Percentiles rank a stretch among this genome's conserved stretches.
Evolutionary conservation across 306 rosid genomes (phyloP).

Genomic region (Trifolium repens): DNA sequence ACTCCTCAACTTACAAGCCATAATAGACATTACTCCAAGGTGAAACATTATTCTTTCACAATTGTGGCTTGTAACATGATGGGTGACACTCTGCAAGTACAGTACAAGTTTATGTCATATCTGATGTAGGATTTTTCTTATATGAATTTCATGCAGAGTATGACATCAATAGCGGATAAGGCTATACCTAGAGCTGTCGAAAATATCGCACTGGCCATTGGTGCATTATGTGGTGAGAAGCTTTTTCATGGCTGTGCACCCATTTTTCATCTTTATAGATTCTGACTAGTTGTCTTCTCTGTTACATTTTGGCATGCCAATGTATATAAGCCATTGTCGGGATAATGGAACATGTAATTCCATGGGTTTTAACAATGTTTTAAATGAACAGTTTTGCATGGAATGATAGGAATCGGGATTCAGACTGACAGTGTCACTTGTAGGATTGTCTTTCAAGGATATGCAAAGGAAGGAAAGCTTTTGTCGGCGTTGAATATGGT

Average conservation of each 20-base stretch:
- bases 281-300: conserved; percentile 33
- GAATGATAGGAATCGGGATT: conserved; percentile 71
- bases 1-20: not conserved
- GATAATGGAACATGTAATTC: conserved; percentile 31
- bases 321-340: conserved; percentile 8
- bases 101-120: conserved; percentile 31
- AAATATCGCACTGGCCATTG: conserved; percentile 92
- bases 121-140: conserved; percentile 41
- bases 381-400: conserved; percentile 40
- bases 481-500: conserved; percentile 75
- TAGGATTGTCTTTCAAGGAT: conserved; percentile 66
- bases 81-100: not conserved
- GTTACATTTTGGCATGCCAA: conserved; percentile 30
- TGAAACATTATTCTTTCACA: conserved; percentile 3
- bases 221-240: conserved; percentile 81
- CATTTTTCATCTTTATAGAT: conserved; percentile 25
- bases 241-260: conserved; percentile 41
- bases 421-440: conserved; percentile 66
- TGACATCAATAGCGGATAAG: conserved; percentile 68
- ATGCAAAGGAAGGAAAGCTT: conserved; percentile 67
- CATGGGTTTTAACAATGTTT: conserved; percentile 21
- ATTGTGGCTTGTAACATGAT: not conserved
- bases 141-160: conserved; percentile 57
- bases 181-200: conserved; percentile 92
- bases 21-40: not conserved